These are phyloP conservation scores for Cinnamomum chago DNA, from an alignment of 164 flowering plant species.

Conservation along the genomic window DNA sequence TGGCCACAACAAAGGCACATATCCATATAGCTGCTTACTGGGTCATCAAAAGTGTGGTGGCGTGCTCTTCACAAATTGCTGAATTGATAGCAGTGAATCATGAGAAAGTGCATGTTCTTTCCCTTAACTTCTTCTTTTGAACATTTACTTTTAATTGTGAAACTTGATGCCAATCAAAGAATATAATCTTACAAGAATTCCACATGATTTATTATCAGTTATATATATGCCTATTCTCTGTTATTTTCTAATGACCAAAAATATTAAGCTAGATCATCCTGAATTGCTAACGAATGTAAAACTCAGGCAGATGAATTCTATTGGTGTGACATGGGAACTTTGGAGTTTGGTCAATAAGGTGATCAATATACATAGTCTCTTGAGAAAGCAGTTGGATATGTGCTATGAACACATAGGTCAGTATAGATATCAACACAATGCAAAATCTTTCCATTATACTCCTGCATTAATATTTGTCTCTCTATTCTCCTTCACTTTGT, in stretches of 20 bases:
- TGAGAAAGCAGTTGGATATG: conserved; percentile 39
- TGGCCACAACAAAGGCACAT: conserved; percentile 24
- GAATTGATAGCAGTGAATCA: conserved; percentile 37
- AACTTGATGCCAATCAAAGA: background rate
- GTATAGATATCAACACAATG: conserved; percentile 8
- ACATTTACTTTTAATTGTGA: background rate
- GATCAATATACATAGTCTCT: conserved; percentile 26
- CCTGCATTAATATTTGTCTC: background rate
- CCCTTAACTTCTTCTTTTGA: conserved; percentile 21
- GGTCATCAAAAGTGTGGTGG: conserved; percentile 54
- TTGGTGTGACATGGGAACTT: conserved; percentile 49
- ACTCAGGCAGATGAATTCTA: conserved; percentile 36
- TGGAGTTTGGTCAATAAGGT: conserved; percentile 43
- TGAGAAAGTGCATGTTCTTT: conserved; percentile 83
- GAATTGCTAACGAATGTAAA: background rate
- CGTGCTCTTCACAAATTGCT: conserved; percentile 42
- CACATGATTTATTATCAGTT: background rate
- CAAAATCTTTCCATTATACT: background rate
- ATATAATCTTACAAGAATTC: background rate
- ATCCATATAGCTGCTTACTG: conserved; percentile 62
- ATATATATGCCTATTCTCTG: background rate
- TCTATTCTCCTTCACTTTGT: too few relatives aligned
- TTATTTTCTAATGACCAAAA: too few relatives aligned
- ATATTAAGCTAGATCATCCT: background rate
- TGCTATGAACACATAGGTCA: conserved; percentile 59